Percentiles rank a stretch among this genome's conserved stretches.
Conservation (phyloP, 2,329 filamentous ascomycete genomes). For the Curvularia verruculosa region DNA sequence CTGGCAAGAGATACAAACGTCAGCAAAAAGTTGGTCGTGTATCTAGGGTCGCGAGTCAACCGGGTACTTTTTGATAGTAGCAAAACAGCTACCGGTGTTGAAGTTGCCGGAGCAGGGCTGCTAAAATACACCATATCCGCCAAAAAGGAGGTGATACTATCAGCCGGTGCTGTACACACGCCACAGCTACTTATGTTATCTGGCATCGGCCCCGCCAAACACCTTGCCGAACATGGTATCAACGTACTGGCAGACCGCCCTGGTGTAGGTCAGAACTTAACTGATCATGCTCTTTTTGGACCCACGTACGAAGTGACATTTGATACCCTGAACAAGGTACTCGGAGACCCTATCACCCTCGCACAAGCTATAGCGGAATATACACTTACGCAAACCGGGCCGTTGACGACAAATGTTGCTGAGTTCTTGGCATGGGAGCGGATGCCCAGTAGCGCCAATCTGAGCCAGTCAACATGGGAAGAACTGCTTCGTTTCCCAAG, state of each 20-base stretch:
- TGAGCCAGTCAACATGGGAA: slow-evolving; percentile 14
- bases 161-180: slow-evolving; percentile 53
- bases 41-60: slow-evolving; percentile 40
- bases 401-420: slow-evolving; percentile 26
- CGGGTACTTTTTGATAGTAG: slow-evolving; percentile 46
- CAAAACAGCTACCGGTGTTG: no score
- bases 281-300: slow-evolving; percentile 31
- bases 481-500: slow-evolving; percentile 19
- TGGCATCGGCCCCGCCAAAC: slow-evolving; percentile 41
- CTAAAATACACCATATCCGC: slow-evolving; percentile 29
- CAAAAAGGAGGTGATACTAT: slow-evolving; percentile 53
- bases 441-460: slow-evolving; percentile 15
- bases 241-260: slow-evolving; percentile 17
- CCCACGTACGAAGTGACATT: slow-evolving; percentile 25
- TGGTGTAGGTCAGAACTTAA: slow-evolving; percentile 29
- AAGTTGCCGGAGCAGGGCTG: no score
- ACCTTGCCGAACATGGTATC: slow-evolving; percentile 27
- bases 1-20: no score
- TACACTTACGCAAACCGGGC: slow-evolving; percentile 20
- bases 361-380: slow-evolving; percentile 9
- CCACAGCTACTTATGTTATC: slow-evolving; percentile 49
- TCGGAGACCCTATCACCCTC: slow-evolving; percentile 27
- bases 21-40: slow-evolving; percentile 28
- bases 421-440: slow-evolving; percentile 39
- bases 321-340: slow-evolving; percentile 22